Percentiles rank a stretch among this genome's conserved stretches.
Evolutionary conservation across 2,329 filamentous ascomycete species (phyloP).

Genomic region (Clarireedia hainanense): DNA sequence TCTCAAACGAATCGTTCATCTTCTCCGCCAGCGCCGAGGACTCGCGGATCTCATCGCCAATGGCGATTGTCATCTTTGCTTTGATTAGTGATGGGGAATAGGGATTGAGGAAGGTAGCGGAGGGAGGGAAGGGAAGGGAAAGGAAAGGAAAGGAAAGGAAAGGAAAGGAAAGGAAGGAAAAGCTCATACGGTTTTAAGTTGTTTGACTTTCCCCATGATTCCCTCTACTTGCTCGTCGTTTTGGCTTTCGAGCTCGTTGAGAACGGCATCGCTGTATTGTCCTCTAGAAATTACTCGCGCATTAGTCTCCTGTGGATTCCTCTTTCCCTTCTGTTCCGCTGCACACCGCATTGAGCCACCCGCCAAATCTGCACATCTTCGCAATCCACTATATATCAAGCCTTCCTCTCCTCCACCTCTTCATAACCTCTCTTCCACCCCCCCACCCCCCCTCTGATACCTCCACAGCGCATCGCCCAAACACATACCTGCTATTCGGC

Average conservation of each 20-base stretch:
- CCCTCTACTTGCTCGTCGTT: constrained; percentile 86
- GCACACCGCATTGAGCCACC: too few relatives aligned
- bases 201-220: constrained; percentile 82
- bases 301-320: not conserved
- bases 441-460: not conserved
- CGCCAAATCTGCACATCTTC: not conserved
- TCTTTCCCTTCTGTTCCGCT: too few relatives aligned
- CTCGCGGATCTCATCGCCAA: constrained; percentile 91
- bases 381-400: not conserved
- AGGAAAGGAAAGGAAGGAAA: not conserved
- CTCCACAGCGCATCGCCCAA: not conserved
- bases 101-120: not conserved
- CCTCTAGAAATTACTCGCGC: constrained; percentile 44
- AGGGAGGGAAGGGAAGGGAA: not conserved
- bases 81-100: not conserved
- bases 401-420: not conserved
- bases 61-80: constrained; percentile 74
- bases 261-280: constrained; percentile 85
- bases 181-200: constrained; percentile 72
- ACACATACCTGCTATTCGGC: constrained; percentile 57
- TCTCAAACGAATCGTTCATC: constrained; percentile 93
- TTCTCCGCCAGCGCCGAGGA: constrained; percentile 82
- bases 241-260: constrained; percentile 91
- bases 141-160: not conserved
- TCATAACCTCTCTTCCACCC: not conserved